These are phyloP conservation scores for Boletus coccyginus DNA, from an alignment of 768 basidiomycete genomes.

Conservation along the genomic window DNA sequence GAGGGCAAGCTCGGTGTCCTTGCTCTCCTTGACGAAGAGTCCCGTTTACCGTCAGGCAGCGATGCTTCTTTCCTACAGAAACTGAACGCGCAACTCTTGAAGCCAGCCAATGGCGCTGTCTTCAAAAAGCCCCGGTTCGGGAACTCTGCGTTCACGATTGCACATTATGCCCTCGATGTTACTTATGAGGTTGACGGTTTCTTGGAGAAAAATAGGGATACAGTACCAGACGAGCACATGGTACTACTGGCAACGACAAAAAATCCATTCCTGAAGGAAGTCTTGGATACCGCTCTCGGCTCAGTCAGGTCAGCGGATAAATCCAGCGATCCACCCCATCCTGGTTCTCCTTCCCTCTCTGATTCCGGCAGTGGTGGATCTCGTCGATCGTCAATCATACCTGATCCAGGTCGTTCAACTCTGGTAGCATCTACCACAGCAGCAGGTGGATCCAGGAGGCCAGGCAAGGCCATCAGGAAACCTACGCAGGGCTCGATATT, in stretches of 20 bases:
- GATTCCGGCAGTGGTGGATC: slow-evolving; percentile 77
- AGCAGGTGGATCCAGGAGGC: slow-evolving; percentile 49
- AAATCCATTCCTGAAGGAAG: slow-evolving; percentile 92
- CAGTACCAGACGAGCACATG: slow-evolving; percentile 98
- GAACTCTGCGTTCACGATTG: slow-evolving; percentile 94
- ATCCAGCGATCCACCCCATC: slow-evolving; percentile 47
- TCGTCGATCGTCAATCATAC: slow-evolving; percentile 80
- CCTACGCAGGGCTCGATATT: slow-evolving; percentile 98
- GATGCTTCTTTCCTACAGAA: slow-evolving; percentile 94
- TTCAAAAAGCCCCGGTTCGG: slow-evolving; percentile 99
- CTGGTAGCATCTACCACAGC: slow-evolving; percentile 53
- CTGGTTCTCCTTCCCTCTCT: slow-evolving; percentile 73
- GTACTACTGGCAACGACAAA: slow-evolving; percentile 78
- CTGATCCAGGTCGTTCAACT: slow-evolving; percentile 79
- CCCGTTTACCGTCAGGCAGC: slow-evolving; percentile 89
- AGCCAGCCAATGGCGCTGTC: slow-evolving; percentile 80
- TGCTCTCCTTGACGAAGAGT: slow-evolving; percentile 95
- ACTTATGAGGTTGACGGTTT: slow-evolving; percentile 99
- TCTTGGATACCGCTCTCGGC: slow-evolving; percentile 84
- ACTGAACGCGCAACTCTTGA: slow-evolving; percentile 78
- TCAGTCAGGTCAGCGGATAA: slow-evolving; percentile 62
- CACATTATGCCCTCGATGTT: slow-evolving; percentile 97
- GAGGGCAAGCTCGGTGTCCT: slow-evolving; percentile 96
- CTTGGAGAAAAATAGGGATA: slow-evolving; percentile 98
- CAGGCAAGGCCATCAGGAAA: slow-evolving; percentile 75